Evolutionary conservation across 768 basidiomycete genomes (phyloP), one percentile per base, ranked within the genome.

Genomic region (Suillus americanus): DNA sequence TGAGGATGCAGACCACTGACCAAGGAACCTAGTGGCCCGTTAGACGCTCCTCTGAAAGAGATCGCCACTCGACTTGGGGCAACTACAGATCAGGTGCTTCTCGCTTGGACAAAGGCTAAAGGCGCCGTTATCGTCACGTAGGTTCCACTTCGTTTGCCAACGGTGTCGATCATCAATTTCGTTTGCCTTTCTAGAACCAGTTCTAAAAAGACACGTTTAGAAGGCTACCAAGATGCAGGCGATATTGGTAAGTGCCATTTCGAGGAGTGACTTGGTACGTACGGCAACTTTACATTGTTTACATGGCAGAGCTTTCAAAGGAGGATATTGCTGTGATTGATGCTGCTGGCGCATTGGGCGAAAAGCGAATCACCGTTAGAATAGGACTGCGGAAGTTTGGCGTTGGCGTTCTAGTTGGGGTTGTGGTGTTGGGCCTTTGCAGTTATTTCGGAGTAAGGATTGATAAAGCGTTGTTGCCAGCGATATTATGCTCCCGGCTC

Each of bases 31-130:
- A 88, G 86, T 3, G 90, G 90, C 3, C 86, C 89, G 3, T 78
- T 91, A 12, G 89, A 90, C 69, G 80, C 75, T 28, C 87, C 88
- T 0, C 73, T 91, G 51, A 77, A 79, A 41, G 73, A 76, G 18
- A 87, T 90, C 41, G 85, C 88, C 0, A 70, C 77, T 10, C 77
- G 82, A 7, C 79, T 85, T 28, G 77, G 79, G 9, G 85, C 81
- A 20, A 82, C 83, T 3, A 77, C 83, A 2, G 90, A 90, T 37
- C 90, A 92, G 71, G 83, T 91, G 10, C 78, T 92, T 5, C 79
- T 91, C 9, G 88, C 89, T 1, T 91, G 90, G 90, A 82, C 84
- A 5, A 89, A 86, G 70, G 79, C 84, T 7, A 91, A 92, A 72
- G 88, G 86, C 12, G 84, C 83, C 0, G 84, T 90, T 5, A 82